Evolutionary conservation across 2,329 filamentous ascomycete genomes (phyloP), one percentile per base, ranked within the genome.

Genomic region (Diaporthe helianthi): DNA sequence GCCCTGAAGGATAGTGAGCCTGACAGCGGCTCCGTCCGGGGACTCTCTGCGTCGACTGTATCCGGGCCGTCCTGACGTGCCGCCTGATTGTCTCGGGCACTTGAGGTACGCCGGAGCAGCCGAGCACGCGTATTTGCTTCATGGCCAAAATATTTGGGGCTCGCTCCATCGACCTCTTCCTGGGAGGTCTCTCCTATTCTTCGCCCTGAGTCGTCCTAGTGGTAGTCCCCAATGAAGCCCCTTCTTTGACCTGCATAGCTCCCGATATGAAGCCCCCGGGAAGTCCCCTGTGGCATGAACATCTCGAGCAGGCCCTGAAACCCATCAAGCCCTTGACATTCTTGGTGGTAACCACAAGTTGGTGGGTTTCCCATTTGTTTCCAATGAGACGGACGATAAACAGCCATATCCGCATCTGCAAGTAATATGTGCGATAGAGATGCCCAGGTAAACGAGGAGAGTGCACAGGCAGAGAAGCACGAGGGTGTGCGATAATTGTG

Each of bases 21-120:
- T 46, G 58, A 47, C 58, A 61, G 58, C 58, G 58, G 58, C 58
- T 8, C 58, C 41, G 26, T 47, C 55, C 41, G 41, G 38, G 58
- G 55, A 22, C 33, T 33, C 33, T 33, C 26, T 47, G 26, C 7
- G 19, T 47, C 17, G 19, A 61, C 26, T 47, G 26, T 46, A 61
- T 61, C 55, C 55, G 55, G 38, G 26, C 55, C 55, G 38, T 31
- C 10, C 17, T 47, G n/a, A n/a, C n/a, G n/a, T n/a, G n/a, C n/a
- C n/a, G n/a, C n/a, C n/a, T n/a, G 19, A 31, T 61, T 47, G 41
- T 29, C 58, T 31, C 58, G 41, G 58, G 26, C 15, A 19, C 26
- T 47, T 26, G 58, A 36, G 17, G 19, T 61, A 22, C 15, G 41
- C 58, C 41, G 41, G 47, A 33, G 41, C 15, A 47, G n/a, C 41